Evolutionary conservation across 345 rosid genomes (phyloP), one percentile per base, ranked within the genome.

Genomic region (Carallia brachiata): DNA sequence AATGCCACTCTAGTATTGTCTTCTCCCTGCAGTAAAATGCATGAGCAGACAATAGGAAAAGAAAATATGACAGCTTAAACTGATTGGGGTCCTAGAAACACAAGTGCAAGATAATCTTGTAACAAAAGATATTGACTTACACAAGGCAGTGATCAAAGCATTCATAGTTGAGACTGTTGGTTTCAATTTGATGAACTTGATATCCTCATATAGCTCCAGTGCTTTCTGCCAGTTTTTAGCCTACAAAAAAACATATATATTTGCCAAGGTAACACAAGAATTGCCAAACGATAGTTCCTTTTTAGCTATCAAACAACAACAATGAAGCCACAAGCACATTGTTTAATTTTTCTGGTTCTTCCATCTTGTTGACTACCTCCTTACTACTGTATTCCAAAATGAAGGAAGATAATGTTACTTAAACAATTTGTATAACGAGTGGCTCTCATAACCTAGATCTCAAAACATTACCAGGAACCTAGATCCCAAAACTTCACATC

Each of bases 201-300:
- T 86, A 59, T 82, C 79, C 64, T 89, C 89, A 61, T 88, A 91
- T 61, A 90, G 83, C 85, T 87, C 87, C 78, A 89, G 80, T 52
- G 95, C 95, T 78, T 86, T 94, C 82, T 83, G 83, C 97, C 98
- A 94, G 78, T 85, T 92, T 72, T 85, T 91, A 13, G 90, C 89
- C 96, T 94, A 82, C 74, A 80, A 68, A 30, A 69, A 61, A 53
- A 55, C 48, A 30, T 40, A 40, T 3, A 40, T 40, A 9, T 2
- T 40, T 40, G 3, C 8, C 15, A 40, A 8, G 48, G 48, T 40
- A 0, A 40, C 48, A 44, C 13, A 16, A 13, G 17, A 10, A 44
- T 4, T 44, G 16, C 50, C 50, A 44, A 44, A 40, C 13, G 2
- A 40, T 9, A 10, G 48, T 8, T 40, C 48, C 8, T 40, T 40